These are phyloP conservation scores for Aspergillus sp. DNA, from an alignment of 2,329 filamentous ascomycete genomes.

Conservation along the genomic window DNA sequence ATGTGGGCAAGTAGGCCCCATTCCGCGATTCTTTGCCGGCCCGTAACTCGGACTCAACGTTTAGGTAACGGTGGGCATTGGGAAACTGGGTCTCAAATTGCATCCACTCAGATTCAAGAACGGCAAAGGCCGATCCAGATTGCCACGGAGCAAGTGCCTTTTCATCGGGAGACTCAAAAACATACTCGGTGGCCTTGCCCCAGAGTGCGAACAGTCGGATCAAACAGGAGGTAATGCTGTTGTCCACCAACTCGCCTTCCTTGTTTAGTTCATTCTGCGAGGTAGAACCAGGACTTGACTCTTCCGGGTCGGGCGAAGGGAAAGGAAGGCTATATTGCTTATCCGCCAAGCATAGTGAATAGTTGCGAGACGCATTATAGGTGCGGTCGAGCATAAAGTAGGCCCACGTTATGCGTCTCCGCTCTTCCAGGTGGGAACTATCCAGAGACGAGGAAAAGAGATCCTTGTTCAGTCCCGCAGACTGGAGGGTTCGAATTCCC, in stretches of 20 bases:
- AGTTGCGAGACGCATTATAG: slow-evolving; percentile 25
- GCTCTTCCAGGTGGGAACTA: slow-evolving; percentile 12
- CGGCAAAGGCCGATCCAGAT: slow-evolving; percentile 22
- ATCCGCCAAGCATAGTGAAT: slow-evolving; percentile 24
- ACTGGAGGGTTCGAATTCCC: slow-evolving; percentile 23
- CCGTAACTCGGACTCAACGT: slow-evolving; percentile 25
- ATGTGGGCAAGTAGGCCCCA: slow-evolving; percentile 24
- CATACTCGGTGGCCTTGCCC: slow-evolving; percentile 26
- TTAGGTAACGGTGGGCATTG: slow-evolving; percentile 27
- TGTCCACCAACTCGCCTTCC: slow-evolving; percentile 20
- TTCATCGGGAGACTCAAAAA: slow-evolving; percentile 21
- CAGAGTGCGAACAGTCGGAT: slow-evolving; percentile 23
- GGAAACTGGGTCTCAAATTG: slow-evolving; percentile 29
- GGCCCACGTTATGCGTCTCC: slow-evolving; percentile 23
- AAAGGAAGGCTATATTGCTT: slow-evolving; percentile 25
- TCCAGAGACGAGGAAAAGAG: slow-evolving; percentile 7
- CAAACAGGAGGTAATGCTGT: slow-evolving; percentile 22
- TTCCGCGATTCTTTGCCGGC: slow-evolving; percentile 22
- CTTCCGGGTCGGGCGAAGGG: slow-evolving; percentile 7
- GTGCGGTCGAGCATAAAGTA: slow-evolving; percentile 28
- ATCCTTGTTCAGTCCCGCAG: slow-evolving; percentile 19
- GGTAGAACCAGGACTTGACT: slow-evolving; percentile 1
- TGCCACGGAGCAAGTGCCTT: slow-evolving; percentile 22
- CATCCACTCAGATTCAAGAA: slow-evolving; percentile 27
- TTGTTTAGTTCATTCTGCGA: slow-evolving; percentile 18